Evolutionary conservation across 2,329 filamentous ascomycete species (phyloP).

Genomic region (Pseudogymnoascus sp.): DNA sequence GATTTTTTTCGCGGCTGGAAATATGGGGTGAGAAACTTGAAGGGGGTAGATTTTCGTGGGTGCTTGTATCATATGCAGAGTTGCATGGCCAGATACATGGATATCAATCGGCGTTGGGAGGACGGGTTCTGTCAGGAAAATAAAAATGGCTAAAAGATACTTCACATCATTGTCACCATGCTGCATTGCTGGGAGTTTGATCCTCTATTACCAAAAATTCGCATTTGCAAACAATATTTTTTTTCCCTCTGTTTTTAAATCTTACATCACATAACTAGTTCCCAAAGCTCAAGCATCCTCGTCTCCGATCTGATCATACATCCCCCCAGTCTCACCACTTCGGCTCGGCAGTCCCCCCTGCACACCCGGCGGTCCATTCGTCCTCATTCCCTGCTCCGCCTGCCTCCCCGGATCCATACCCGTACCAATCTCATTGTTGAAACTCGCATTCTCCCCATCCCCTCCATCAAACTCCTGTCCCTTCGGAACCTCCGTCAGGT

Average conservation of each 20-base stretch:
- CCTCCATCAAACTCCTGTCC: conserved; percentile 19
- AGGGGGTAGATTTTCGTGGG: background rate
- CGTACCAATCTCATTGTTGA: conserved; percentile 37
- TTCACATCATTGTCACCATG: background rate
- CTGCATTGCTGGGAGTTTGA: background rate
- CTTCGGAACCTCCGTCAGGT: conserved; percentile 24
- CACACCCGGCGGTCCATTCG: background rate
- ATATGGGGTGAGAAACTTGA: background rate
- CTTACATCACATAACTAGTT: background rate
- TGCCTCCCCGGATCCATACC: conserved; percentile 40
- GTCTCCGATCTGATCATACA: background rate
- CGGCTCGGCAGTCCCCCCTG: background rate
- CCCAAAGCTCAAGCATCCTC: background rate
- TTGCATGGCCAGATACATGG: conserved; percentile 5
- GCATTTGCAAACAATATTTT: background rate
- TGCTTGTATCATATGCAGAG: conserved; percentile 8
- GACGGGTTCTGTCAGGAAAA: conserved; percentile 1
- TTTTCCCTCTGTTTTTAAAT: background rate
- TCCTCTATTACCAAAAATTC: background rate
- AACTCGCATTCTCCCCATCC: conserved; percentile 27
- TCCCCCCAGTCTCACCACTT: background rate
- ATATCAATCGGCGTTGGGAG: conserved; percentile 6
- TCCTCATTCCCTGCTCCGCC: conserved; percentile 32
- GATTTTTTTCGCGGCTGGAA: conserved; percentile 3
- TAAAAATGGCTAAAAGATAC: conserved; percentile 5